Conservation (phyloP, 2,329 filamentous ascomycete species). For the Penicillium expansum region DNA sequence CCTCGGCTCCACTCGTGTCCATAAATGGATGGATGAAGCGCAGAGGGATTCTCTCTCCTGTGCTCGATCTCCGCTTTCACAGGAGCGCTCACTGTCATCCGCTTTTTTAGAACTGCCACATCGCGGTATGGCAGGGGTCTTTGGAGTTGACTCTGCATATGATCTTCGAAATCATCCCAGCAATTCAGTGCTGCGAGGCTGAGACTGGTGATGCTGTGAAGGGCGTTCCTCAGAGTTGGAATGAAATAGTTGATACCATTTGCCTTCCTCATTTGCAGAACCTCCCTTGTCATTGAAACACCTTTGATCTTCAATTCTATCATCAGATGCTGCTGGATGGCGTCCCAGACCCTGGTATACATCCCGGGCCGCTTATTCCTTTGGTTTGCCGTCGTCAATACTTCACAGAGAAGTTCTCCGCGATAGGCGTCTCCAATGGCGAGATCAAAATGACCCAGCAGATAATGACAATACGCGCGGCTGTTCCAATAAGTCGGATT, state of each 20-base stretch:
- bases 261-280: conserved; percentile 20
- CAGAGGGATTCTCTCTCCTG: background rate
- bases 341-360: conserved; percentile 31
- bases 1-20: conserved; percentile 29
- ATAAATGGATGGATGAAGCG: conserved; percentile 15
- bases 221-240: conserved; percentile 27
- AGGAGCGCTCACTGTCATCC: conserved; percentile 10
- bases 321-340: conserved; percentile 35
- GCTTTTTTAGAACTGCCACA: conserved; percentile 19
- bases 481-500: conserved; percentile 40
- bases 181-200: conserved; percentile 31
- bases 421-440: conserved; percentile 41
- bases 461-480: conserved; percentile 36
- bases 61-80: conserved; percentile 2
- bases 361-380: conserved; percentile 24
- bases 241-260: conserved; percentile 33
- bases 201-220: conserved; percentile 32
- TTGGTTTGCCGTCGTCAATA: conserved; percentile 21
- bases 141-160: conserved; percentile 20
- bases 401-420: conserved; percentile 34
- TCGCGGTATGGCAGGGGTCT: conserved; percentile 23
- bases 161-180: conserved; percentile 29
- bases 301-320: conserved; percentile 10
- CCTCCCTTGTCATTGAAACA: conserved; percentile 6
- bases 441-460: conserved; percentile 34